phyloP scores from a whole-genome alignment of 2,329 filamentous ascomycete species.

The Trichoderma sp. region DNA sequence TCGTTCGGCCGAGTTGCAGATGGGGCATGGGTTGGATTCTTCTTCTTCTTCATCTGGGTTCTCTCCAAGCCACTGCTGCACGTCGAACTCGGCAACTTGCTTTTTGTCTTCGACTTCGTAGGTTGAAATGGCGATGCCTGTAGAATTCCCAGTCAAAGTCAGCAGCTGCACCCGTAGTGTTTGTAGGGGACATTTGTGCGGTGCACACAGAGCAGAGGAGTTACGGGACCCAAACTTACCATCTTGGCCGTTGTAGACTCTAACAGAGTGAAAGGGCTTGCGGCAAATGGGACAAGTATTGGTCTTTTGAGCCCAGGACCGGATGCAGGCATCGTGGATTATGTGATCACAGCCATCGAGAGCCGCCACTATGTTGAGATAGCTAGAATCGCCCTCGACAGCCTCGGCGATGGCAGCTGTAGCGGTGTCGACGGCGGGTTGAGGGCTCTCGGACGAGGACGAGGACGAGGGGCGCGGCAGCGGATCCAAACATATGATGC shows the following conservation, averaged over 20 bases:
- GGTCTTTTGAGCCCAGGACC: slow-evolving; percentile 92
- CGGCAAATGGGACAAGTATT: slow-evolving; percentile 98
- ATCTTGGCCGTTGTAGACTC: slow-evolving; percentile 76
- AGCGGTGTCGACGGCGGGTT: slow-evolving; percentile 26
- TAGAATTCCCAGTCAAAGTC: neutral
- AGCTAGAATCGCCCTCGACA: slow-evolving; percentile 31
- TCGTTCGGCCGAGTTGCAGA: slow-evolving; percentile 78
- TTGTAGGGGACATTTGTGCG: neutral
- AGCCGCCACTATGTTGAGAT: slow-evolving; percentile 52
- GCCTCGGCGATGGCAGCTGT: slow-evolving; percentile 20
- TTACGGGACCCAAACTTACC: slow-evolving; percentile 54
- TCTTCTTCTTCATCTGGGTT: slow-evolving; percentile 70
- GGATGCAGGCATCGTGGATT: slow-evolving; percentile 87
- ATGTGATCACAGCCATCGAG: slow-evolving; percentile 82
- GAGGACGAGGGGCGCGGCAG: slow-evolving; percentile 42
- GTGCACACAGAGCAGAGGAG: neutral
- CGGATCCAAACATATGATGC: slow-evolving; percentile 67
- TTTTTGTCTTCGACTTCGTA: slow-evolving; percentile 76
- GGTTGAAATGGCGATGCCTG: slow-evolving; percentile 55
- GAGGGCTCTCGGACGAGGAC: slow-evolving; percentile 25
- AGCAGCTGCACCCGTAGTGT: neutral
- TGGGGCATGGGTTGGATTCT: slow-evolving; percentile 69
- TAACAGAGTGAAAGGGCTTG: slow-evolving; percentile 83
- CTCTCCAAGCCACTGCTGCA: slow-evolving; percentile 70
- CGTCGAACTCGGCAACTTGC: slow-evolving; percentile 86